Base-by-base conservation (phyloP, 352 stramenopile species). In the Phytophthora pluvialis region DNA sequence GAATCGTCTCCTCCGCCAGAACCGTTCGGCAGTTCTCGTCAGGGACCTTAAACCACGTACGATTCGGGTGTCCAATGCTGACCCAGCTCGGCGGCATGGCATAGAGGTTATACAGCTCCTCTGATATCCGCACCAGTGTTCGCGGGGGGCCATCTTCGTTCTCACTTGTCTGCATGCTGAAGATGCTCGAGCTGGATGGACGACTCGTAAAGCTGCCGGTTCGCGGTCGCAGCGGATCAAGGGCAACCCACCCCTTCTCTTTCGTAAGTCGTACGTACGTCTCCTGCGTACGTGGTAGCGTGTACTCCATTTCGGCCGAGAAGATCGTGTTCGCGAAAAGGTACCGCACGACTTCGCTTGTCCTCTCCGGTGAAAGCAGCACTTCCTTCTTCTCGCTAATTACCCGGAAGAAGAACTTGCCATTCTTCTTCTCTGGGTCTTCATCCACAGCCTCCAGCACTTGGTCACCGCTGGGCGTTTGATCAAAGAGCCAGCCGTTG, bases 341-440 rank as follows among this genome's bases (percentile, higher is more conserved):
- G 36, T 81, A 88, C 21, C 77, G 84, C 46, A 90, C 68, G 6
- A 94, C 67, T 42, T 90, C 79, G 49, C 80, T 86, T n/a, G 59
- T 86, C 7, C 64, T 69, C 64, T 93, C 86, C 0, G 86, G 86
- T 9, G 86, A 93, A 21, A 92, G 65, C 28, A 94, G 60, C 16
- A 94, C 86, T 31, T 90, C 70, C 50, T 91, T 93, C 63, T 85
- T 89, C 18, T 81, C 77, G 21, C 63, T 74, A 10, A 89, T 33
- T n/a, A 92, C 80, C 16, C 86, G 82, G 63, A 88, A 94, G 60
- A 86, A 94, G 55, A 93, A 94, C 51, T 86, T 90, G 67, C 86
- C 86, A 43, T 88, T 83, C 63, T 89, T 89, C 65, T 90, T 90
- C 55, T 91, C 83, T 2, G 81, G 80, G 32, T 91, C 82, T 66